A percentile compares a stretch with the other conserved stretches of the same genome.
These are phyloP conservation scores for Naganishia antarctica DNA, from an alignment of 768 basidiomycete genomes.

Conservation along the genomic window DNA sequence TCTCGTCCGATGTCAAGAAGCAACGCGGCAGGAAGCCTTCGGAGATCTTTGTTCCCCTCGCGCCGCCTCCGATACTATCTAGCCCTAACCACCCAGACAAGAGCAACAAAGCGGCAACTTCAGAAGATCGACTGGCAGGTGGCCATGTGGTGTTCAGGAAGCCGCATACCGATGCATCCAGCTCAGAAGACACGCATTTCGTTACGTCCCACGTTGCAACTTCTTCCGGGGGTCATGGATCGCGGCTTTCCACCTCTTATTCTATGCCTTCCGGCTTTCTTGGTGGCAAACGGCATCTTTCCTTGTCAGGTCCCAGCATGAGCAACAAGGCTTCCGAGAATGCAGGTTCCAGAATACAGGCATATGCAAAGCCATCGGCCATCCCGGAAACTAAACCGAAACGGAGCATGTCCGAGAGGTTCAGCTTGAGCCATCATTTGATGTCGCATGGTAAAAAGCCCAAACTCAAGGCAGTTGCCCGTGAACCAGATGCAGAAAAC, in stretches of 20 bases:
- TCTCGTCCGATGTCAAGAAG: background rate
- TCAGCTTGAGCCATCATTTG: slow-evolving; percentile 11
- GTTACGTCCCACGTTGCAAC: background rate
- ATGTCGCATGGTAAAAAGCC: background rate
- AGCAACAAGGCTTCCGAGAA: background rate
- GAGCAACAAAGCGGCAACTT: background rate
- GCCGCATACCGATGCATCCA: background rate
- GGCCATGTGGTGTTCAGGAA: slow-evolving; percentile 7
- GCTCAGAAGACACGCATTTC: slow-evolving; percentile 2
- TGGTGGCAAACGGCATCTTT: background rate
- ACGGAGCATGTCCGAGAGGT: slow-evolving; percentile 15
- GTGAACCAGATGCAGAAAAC: background rate
- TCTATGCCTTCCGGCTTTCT: slow-evolving; percentile 5
- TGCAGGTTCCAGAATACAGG: background rate
- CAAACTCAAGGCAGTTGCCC: background rate
- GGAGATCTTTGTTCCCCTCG: slow-evolving; percentile 5
- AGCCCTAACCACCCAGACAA: background rate
- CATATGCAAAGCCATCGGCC: background rate
- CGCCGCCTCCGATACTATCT: background rate
- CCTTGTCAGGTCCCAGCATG: background rate
- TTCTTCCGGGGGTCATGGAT: background rate
- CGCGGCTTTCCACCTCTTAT: background rate
- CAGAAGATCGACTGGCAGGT: background rate
- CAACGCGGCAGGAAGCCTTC: background rate
- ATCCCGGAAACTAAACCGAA: slow-evolving; percentile 4